phyloP scores from a whole-genome alignment of 129 eudicot genomes.

The Centrapalus pauciflorus region DNA sequence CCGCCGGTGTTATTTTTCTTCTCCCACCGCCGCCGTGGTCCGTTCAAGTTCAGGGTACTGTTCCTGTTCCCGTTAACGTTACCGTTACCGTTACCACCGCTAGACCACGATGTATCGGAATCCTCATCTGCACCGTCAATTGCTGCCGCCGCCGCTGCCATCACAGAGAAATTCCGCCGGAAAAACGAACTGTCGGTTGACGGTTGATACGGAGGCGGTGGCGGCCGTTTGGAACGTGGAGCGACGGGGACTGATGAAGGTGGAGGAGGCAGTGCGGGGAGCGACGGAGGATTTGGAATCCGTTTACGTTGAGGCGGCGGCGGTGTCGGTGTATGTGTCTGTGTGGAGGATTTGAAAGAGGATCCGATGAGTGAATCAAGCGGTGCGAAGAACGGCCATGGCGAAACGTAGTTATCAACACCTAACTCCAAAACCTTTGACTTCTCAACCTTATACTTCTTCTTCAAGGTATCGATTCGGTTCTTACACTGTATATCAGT shows the following conservation, averaged over 20 bases:
- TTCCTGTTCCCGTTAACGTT: constrained; percentile 4
- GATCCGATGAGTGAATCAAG: constrained; percentile 63
- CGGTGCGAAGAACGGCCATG: constrained; percentile 63
- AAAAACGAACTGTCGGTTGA: constrained; percentile 15
- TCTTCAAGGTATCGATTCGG: constrained; percentile 78
- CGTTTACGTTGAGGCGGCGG: constrained; percentile 18
- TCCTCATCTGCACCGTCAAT: constrained; percentile 33
- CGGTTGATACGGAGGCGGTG: constrained; percentile 12
- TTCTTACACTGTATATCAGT: constrained; percentile 74
- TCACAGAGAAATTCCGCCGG: constrained; percentile 53
- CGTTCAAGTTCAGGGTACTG: too few relatives aligned
- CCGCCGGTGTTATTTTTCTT: background rate
- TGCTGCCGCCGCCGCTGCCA: constrained; percentile 61
- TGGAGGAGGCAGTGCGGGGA: constrained; percentile 13
- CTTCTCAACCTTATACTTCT: constrained; percentile 73
- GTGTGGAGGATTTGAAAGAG: constrained; percentile 23
- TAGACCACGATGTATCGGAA: constrained; percentile 19
- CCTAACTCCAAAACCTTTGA: constrained; percentile 29
- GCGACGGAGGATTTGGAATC: constrained; percentile 8
- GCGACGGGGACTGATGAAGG: constrained; percentile 43
- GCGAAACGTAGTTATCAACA: constrained; percentile 33
- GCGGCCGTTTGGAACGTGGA: constrained; percentile 53
- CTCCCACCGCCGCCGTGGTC: constrained; percentile 4
- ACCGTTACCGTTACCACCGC: constrained; percentile 2
- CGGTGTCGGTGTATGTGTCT: constrained; percentile 22